Evolutionary conservation across 192 early-diverging fungal species (phyloP).

Genomic region (Rhizoclosmatium sp.): DNA sequence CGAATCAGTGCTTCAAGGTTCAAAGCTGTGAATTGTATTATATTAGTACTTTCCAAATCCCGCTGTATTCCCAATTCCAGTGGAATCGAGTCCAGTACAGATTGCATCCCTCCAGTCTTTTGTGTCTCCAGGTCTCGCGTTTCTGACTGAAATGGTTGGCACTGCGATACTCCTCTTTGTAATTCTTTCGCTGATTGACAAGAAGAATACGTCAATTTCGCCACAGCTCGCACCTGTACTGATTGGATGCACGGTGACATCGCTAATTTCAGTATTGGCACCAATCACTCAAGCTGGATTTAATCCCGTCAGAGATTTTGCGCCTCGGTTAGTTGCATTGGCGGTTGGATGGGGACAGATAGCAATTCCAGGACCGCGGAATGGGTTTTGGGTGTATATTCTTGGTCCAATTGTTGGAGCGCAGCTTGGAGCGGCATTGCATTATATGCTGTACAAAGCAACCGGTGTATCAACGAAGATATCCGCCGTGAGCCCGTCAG

Average conservation of each 20-base stretch:
- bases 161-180: slow-evolving; percentile 35
- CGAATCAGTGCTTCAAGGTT: no score
- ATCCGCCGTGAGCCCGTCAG: no score
- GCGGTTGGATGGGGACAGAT: slow-evolving; percentile 42
- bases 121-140: neutral
- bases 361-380: neutral
- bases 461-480: no score
- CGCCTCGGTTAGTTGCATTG: slow-evolving; percentile 41
- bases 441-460: neutral
- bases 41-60: slow-evolving; percentile 34
- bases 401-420: slow-evolving; percentile 25
- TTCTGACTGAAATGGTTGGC: slow-evolving; percentile 31
- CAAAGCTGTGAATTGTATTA: neutral
- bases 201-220: slow-evolving; percentile 26
- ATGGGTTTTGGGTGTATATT: slow-evolving; percentile 34
- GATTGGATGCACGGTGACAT: slow-evolving; percentile 31
- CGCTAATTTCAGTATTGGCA: slow-evolving; percentile 37
- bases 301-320: slow-evolving; percentile 51
- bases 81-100: neutral
- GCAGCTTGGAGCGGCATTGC: slow-evolving; percentile 7
- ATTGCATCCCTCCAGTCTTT: neutral
- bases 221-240: slow-evolving; percentile 24
- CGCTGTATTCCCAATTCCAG: slow-evolving; percentile 4
- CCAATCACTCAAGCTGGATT: slow-evolving; percentile 43
- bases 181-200: slow-evolving; percentile 31